Evolutionary conservation across 371 early-diverging fungal genomes (phyloP), one percentile per base, ranked within the genome.

Genomic region (Blastocladiella emersonii): DNA sequence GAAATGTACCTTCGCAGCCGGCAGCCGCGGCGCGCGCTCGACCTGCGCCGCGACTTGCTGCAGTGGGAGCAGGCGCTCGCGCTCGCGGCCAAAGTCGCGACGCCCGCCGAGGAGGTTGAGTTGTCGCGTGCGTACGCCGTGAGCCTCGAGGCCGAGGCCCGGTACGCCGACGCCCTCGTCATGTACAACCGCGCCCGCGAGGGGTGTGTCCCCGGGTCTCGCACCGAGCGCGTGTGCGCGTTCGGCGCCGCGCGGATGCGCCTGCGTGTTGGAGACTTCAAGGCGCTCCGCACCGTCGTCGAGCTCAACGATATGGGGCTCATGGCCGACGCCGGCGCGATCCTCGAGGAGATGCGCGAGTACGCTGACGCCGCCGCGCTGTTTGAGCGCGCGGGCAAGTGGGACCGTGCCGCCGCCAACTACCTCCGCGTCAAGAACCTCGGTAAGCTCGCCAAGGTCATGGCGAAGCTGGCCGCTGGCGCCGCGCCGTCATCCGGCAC

Each of bases 1-100:
- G 75, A 77, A 34, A 71, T 63, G n/a, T 79, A 75, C 56, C 61
- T 79, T 39, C 56, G 62, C 19, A 68, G 68, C 62, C 41, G 69
- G 10, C 55, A 72, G 12, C 77, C 78, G 12, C 56, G 66, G 7
- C 68, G 48, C 25, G 80, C 80, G 15, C 63, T 80, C 30, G 62
- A 72, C 5, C 62, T 80, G 53, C 68, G 76, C 19, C 62, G 72
- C 2, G 69, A 73, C 43, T 63, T 80, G 55, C 63, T 70, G 63
- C 74, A 80, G 12, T 80, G 77, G 76, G 80, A 80, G 19, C 74
- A 73, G 41, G 80, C 80, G 5, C 61, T 80, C 61, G 55, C 51
- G 12, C 59, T 80, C n/a, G 80, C 80, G 0, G 57, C 25, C 2
- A 70, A 66, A 19, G 64, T 78, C 25, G 65, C 69, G 2, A n/a